Conservation (phyloP, 2,329 filamentous ascomycete genomes). For the Penicillium sp. region DNA sequence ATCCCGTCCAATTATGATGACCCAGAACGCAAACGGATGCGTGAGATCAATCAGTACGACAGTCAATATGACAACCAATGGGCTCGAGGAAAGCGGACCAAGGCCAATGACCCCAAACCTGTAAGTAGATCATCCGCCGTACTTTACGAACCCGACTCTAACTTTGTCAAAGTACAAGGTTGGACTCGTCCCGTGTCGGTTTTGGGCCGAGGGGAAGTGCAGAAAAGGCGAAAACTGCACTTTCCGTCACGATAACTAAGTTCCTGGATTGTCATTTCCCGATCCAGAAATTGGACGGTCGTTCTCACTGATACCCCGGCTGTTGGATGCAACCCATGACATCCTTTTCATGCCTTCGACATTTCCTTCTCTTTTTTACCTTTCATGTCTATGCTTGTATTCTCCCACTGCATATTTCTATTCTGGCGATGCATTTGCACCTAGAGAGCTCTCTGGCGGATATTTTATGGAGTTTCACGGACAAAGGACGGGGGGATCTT, state of each 20-base stretch:
- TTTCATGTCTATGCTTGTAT: constrained; percentile 2
- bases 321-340: too few relatives aligned
- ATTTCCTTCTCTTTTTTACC: neutral
- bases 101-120: constrained; percentile 33
- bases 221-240: constrained; percentile 50
- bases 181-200: constrained; percentile 47
- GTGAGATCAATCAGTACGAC: constrained; percentile 32
- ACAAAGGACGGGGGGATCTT: neutral
- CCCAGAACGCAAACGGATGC: constrained; percentile 39
- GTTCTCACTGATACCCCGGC: neutral
- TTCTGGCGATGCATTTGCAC: constrained; percentile 7
- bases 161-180: constrained; percentile 36
- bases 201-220: constrained; percentile 51
- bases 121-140: constrained; percentile 22
- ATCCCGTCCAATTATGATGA: constrained; percentile 31
- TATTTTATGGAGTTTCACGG: neutral
- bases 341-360: neutral
- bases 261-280: neutral
- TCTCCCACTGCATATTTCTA: neutral
- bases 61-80: constrained; percentile 29
- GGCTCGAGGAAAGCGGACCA: constrained; percentile 33
- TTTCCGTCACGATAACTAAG: constrained; percentile 43
- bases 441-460: neutral
- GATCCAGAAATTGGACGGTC: neutral
- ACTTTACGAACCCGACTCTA: neutral